Conservation (phyloP, 2,329 filamentous ascomycete species). For the Colletotrichum cordylinicola region DNA sequence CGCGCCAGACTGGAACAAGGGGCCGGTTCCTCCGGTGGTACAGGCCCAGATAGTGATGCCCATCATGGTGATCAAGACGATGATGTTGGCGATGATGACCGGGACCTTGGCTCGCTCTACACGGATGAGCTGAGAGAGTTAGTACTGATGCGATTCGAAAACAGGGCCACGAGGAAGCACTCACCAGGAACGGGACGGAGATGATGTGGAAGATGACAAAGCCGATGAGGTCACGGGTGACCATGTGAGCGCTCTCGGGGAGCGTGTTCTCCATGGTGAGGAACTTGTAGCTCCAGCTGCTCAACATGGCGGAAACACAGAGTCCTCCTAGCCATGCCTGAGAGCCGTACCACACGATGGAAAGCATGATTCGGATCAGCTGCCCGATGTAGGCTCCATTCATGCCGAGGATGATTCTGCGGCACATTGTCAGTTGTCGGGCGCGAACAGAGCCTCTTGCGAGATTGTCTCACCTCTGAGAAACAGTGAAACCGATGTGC, state of each 20-base stretch:
- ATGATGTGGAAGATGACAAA: conserved; percentile 58
- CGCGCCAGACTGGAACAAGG: conserved; percentile 41
- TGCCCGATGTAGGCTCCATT: conserved; percentile 44
- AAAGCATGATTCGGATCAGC: conserved; percentile 43
- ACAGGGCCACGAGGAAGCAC: conserved; percentile 38
- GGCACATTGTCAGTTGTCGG: not conserved
- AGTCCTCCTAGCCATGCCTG: conserved; percentile 34
- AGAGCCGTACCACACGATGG: conserved; percentile 43
- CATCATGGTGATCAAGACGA: conserved; percentile 51
- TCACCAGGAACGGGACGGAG: conserved; percentile 50
- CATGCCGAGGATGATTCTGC: conserved; percentile 33
- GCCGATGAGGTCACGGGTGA: conserved; percentile 50
- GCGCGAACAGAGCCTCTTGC: accelerated
- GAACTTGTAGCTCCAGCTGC: conserved; percentile 52
- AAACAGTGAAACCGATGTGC: conserved; percentile 41
- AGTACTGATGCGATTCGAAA: not conserved
- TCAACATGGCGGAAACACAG: conserved; percentile 39
- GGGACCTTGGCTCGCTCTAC: conserved; percentile 55
- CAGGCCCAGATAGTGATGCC: conserved; percentile 55
- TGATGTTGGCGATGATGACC: conserved; percentile 47
- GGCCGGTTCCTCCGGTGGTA: conserved; percentile 45
- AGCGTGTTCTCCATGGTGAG: conserved; percentile 50
- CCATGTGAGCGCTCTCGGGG: conserved; percentile 40
- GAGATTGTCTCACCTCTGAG: conserved; percentile 38
- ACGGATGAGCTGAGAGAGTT: conserved; percentile 36